Evolutionary conservation across 2,329 filamentous ascomycete genomes (phyloP).

Genomic region (Epichloe typhina): DNA sequence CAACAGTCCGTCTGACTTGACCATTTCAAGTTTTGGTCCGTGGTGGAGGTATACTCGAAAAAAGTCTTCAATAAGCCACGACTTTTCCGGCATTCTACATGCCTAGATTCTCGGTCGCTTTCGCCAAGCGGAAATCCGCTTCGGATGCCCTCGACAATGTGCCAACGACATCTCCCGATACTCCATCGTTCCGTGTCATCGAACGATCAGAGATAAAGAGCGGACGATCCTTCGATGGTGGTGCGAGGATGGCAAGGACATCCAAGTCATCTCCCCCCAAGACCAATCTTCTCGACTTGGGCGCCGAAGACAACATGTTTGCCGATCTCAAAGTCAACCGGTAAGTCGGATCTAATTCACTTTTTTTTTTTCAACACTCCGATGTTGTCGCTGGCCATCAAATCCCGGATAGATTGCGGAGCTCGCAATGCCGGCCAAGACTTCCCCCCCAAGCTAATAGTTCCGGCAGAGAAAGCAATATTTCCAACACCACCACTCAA

Average conservation of each 20-base stretch:
- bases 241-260: conserved; percentile 28
- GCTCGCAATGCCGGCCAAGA: background rate
- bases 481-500: conserved; percentile 49
- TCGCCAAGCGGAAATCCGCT: conserved; percentile 47
- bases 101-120: conserved; percentile 49
- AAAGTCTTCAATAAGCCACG: background rate
- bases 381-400: conserved; percentile 1
- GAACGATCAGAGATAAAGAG: conserved; percentile 34
- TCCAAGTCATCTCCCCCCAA: conserved; percentile 23
- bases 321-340: conserved; percentile 40
- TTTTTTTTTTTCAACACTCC: background rate
- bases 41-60: background rate
- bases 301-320: conserved; percentile 46
- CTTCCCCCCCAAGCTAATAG: conserved; percentile 19
- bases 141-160: conserved; percentile 41
- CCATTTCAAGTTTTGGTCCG: background rate
- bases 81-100: conserved; percentile 31
- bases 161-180: conserved; percentile 26
- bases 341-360: conserved; percentile 26
- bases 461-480: conserved; percentile 40
- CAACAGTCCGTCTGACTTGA: background rate
- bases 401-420: conserved; percentile 2
- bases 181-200: conserved; percentile 45
- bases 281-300: conserved; percentile 23
- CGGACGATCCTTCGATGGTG: conserved; percentile 38